A percentile compares a stretch with the other conserved stretches of the same genome.
Conservation (phyloP, 768 basidiomycete genomes). For the Gymnopilus junonius region DNA sequence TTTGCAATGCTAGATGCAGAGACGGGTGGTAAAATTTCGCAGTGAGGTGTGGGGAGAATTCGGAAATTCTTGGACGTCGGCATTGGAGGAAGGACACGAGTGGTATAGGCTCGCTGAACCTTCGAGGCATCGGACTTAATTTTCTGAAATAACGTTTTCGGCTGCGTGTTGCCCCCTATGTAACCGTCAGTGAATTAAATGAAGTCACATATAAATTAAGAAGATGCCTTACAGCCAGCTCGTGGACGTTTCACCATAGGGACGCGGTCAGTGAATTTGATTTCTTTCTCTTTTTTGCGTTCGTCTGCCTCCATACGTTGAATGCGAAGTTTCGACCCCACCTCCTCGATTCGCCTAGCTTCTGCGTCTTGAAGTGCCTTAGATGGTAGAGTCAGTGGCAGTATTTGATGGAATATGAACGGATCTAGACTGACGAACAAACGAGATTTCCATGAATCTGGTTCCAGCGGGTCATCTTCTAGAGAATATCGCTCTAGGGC, state of each 20-base stretch:
- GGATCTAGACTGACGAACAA: constrained; percentile 58
- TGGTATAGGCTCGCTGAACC: constrained; percentile 61
- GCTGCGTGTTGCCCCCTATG: constrained; percentile 45
- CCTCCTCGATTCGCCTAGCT: constrained; percentile 65
- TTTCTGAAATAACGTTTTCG: constrained; percentile 80
- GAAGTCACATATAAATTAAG: constrained; percentile 16
- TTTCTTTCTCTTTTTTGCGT: constrained; percentile 76
- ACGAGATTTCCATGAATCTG: constrained; percentile 69
- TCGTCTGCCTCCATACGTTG: constrained; percentile 73
- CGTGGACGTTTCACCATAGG: constrained; percentile 69
- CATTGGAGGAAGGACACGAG: constrained; percentile 60
- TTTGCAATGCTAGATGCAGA: constrained; percentile 37
- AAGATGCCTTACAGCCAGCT: constrained; percentile 50
- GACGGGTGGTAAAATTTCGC: constrained; percentile 37
- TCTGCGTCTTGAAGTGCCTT: constrained; percentile 64
- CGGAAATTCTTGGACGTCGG: constrained; percentile 48
- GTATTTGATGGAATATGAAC: background rate
- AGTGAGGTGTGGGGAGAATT: constrained; percentile 39
- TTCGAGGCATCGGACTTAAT: constrained; percentile 72
- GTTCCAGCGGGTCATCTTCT: constrained; percentile 43
- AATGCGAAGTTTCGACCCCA: constrained; percentile 62
- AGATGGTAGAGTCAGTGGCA: constrained; percentile 12
- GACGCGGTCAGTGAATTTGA: constrained; percentile 73
- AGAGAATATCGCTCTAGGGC: constrained; percentile 50
- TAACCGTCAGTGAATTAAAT: constrained; percentile 16